Conservation (phyloP, 2,329 filamentous ascomycete genomes). For the Xylaria digitata region DNA sequence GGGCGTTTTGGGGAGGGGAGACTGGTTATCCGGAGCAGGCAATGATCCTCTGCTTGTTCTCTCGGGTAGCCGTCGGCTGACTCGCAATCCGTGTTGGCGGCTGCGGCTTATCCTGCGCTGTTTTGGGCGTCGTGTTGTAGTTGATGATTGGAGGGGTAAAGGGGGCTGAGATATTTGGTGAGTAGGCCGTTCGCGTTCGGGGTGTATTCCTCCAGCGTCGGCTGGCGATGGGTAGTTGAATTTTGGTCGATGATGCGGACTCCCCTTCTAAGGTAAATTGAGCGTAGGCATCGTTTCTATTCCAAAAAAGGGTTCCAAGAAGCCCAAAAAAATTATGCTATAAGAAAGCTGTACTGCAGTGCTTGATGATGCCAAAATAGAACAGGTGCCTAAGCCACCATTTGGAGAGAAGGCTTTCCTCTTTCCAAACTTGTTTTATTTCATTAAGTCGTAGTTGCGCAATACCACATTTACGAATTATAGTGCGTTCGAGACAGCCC, state of each 20-base stretch:
- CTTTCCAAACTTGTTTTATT: background rate
- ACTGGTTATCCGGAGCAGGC: conserved; percentile 31
- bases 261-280: conserved; percentile 59
- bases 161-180: conserved; percentile 50
- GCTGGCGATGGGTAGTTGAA: conserved; percentile 47
- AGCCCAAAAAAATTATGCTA: conserved; percentile 47
- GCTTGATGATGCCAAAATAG: conserved; percentile 37
- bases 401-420: conserved; percentile 35
- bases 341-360: conserved; percentile 44
- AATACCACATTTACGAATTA: background rate
- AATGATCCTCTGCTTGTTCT: conserved; percentile 38
- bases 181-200: conserved; percentile 48
- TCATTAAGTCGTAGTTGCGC: conserved; percentile 19
- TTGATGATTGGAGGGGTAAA: conserved; percentile 46
- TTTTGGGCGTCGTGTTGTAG: conserved; percentile 48
- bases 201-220: conserved; percentile 39
- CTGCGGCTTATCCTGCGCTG: conserved; percentile 53
- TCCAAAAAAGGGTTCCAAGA: conserved; percentile 53
- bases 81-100: conserved; percentile 51
- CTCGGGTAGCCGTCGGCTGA: conserved; percentile 49
- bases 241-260: conserved; percentile 54
- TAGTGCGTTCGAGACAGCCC: conserved; percentile 4
- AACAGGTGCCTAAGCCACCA: conserved; percentile 24
- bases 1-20: conserved; percentile 45
- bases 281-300: conserved; percentile 57